Conservation (phyloP, 805 yeast genomes). For the Sugiyamaella smithiae region DNA sequence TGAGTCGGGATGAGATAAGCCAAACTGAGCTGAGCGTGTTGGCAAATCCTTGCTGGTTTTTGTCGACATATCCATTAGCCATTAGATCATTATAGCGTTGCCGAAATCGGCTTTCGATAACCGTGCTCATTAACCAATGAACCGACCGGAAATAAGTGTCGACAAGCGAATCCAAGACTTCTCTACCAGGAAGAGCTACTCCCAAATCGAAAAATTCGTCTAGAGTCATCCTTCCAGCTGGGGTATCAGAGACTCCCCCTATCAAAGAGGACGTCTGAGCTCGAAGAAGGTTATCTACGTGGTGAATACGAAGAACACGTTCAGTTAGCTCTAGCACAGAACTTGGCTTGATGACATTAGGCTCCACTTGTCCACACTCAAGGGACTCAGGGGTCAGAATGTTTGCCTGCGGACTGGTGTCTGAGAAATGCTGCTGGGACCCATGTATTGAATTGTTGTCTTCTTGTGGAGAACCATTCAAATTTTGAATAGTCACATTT, state of each 20-base stretch:
- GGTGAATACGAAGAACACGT: constrained; percentile 12
- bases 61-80: constrained; percentile 3
- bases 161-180: constrained; percentile 14
- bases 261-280: constrained; percentile 12
- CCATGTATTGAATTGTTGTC: too few relatives aligned
- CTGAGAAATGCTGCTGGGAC: background rate
- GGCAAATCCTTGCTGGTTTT: constrained; percentile 11
- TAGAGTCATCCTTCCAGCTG: constrained; percentile 6
- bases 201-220: constrained; percentile 8
- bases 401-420: background rate
- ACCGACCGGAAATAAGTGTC: constrained; percentile 13
- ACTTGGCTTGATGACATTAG: constrained; percentile 12
- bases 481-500: too few relatives aligned
- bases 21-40: constrained; percentile 6
- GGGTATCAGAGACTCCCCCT: constrained; percentile 12
- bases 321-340: constrained; percentile 15
- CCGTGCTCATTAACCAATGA: constrained; percentile 13
- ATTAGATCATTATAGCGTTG: constrained; percentile 12
- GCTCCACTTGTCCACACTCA: constrained; percentile 8
- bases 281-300: constrained; percentile 9
- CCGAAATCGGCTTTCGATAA: constrained; percentile 9
- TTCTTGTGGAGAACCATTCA: too few relatives aligned
- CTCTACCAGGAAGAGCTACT: constrained; percentile 7
- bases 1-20: constrained; percentile 10
- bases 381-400: constrained; percentile 10